Conservation (phyloP, 257 asterid genomes). For the Hygrophila difformis region DNA sequence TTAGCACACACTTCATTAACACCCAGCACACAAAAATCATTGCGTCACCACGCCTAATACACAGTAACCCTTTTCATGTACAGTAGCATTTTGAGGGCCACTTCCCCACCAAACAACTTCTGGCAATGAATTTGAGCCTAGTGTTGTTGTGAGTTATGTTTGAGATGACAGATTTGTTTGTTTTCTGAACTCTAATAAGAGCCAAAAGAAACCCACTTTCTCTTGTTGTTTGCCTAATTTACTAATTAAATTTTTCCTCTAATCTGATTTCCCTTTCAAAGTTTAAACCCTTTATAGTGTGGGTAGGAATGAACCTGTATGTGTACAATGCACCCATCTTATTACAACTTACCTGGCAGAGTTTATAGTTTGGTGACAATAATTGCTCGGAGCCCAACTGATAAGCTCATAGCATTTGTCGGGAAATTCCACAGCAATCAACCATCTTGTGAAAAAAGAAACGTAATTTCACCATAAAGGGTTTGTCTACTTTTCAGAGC, state of each 20-base stretch:
- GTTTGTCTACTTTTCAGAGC: conserved; percentile 15
- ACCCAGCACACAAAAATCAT: too few species aligned
- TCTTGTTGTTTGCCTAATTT: too few species aligned
- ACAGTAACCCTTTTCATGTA: conserved; percentile 14
- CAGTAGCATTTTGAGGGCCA: conserved; percentile 10
- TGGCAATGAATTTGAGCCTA: conserved; percentile 6
- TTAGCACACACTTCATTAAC: too few species aligned
- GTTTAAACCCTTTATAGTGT: too few species aligned
- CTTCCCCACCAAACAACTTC: neutral
- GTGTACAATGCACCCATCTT: conserved; percentile 3
- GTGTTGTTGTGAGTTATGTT: neutral
- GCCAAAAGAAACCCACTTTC: neutral
- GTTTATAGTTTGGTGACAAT: conserved; percentile 16
- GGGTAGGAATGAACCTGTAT: too few species aligned
- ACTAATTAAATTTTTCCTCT: too few species aligned
- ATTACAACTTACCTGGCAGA: conserved; percentile 18
- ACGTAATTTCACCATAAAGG: conserved; percentile 15
- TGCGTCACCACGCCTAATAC: too few species aligned
- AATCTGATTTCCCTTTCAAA: too few species aligned
- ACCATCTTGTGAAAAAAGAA: conserved; percentile 10
- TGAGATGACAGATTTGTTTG: neutral
- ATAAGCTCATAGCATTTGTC: conserved; percentile 18
- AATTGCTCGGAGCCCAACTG: conserved; percentile 12
- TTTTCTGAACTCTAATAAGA: neutral
- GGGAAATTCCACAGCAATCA: conserved; percentile 10